Base-by-base conservation (phyloP, 139 green algal genomes). In the Mesostigma viride region DNA sequence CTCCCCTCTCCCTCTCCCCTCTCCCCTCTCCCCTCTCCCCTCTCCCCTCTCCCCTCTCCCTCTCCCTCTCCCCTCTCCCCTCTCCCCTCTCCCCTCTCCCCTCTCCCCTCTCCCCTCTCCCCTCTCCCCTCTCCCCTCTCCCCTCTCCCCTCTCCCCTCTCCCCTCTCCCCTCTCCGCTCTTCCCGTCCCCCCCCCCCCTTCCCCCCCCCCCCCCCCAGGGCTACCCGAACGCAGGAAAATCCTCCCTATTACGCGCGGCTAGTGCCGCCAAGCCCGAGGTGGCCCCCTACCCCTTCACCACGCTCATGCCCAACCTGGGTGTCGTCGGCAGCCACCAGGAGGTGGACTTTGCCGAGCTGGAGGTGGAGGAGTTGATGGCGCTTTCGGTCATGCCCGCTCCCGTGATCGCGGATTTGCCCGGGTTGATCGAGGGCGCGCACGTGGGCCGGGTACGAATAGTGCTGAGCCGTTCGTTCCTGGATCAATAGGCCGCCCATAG, bases 301-400 rank as follows among this genome's bases (percentile, higher is more conserved):
- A 96, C 90, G 0, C 81, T 96, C 31, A 91, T 94, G 80, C 90
- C 90, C 33, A 96, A 96, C 78, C 79, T 96, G 33, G 90, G 90
- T 0, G 88, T 95, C 2, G n/a, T n/a, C n/a, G 46, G 20, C 20
- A 70, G 40, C 62, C 47, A 33, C 20, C 14, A 33, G 28, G 62
- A 53, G 14, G 14, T 53, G 40, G 40, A 53, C 40, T 58, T 71
- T 47, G 70, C 27, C 5, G 35, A 69, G 27, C 6, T n/a, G 45
- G 59, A 59, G 33, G 59, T 60, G 33, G 33, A 28, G 22, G 17
- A 64, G 14, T 35, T n/a, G 33, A 11, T 62, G 27, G 34, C 61
- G 22, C 61, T 62, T 17, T 14, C 34, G n/a, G n/a, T n/a, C n/a
- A n/a, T n/a, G n/a, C n/a, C n/a, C n/a, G n/a, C n/a, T n/a, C n/a